Evolutionary conservation across 192 early-diverging fungal species (phyloP).

Genomic region (Helicostylum pulchrum): DNA sequence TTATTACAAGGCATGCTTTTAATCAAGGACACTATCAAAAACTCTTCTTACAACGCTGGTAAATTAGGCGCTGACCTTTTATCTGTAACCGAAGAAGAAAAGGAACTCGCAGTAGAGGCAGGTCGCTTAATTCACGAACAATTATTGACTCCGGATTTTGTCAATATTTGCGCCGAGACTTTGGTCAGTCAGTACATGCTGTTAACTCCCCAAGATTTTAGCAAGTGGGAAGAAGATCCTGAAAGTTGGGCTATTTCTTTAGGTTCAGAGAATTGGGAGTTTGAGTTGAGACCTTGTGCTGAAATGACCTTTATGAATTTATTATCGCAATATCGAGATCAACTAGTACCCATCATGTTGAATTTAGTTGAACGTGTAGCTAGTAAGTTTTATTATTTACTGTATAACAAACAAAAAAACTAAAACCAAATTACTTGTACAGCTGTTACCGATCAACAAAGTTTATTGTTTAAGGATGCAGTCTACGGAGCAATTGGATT

Average conservation of each 20-base stretch:
- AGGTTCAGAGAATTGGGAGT: conserved; percentile 84
- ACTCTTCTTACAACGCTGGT: conserved; percentile 43
- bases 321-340: conserved; percentile 59
- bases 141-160: conserved; percentile 70
- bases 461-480: conserved; percentile 69
- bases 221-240: conserved; percentile 79
- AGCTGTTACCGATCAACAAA: conserved; percentile 40
- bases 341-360: conserved; percentile 61
- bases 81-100: conserved; percentile 40
- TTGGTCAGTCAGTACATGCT: conserved; percentile 75
- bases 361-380: conserved; percentile 54
- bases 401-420: too few relatives aligned
- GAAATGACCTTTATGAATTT: conserved; percentile 82
- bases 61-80: conserved; percentile 9
- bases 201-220: conserved; percentile 65
- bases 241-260: conserved; percentile 80
- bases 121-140: conserved; percentile 52
- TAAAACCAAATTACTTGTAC: not conserved
- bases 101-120: conserved; percentile 49
- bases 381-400: conserved; percentile 37
- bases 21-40: conserved; percentile 62
- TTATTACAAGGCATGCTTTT: conserved; percentile 75
- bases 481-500: conserved; percentile 78
- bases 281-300: conserved; percentile 72
- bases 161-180: conserved; percentile 61